Percentiles rank a stretch among this genome's conserved stretches.
phyloP scores from a whole-genome alignment of 345 rosid genomes.

The Microcos paniculata region DNA sequence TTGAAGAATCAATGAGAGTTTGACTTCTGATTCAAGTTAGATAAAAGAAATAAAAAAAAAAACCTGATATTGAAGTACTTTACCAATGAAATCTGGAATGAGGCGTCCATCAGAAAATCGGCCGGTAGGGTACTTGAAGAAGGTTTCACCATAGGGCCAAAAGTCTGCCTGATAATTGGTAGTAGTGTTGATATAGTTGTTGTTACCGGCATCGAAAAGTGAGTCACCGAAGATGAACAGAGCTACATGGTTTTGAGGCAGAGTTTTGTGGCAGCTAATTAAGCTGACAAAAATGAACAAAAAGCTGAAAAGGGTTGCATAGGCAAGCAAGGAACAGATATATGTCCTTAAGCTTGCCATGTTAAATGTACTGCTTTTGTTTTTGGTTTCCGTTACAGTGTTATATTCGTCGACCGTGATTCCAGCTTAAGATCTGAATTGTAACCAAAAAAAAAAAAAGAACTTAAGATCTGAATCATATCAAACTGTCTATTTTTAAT shows the following conservation, averaged over 20 bases:
- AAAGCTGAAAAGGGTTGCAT: too few species aligned
- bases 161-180: neutral
- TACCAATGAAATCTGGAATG: conserved; percentile 29
- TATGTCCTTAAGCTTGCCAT: neutral
- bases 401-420: too few species aligned
- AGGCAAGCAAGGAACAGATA: neutral
- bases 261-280: neutral
- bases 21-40: neutral
- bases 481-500: too few species aligned
- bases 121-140: neutral
- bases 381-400: too few species aligned
- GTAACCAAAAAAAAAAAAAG: too few species aligned
- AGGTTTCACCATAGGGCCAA: neutral
- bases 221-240: neutral
- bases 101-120: neutral
- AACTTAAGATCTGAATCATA: too few species aligned
- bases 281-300: neutral
- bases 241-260: neutral
- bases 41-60: neutral
- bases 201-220: neutral
- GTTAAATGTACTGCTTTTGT: neutral
- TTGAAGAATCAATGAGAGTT: neutral
- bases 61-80: neutral
- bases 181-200: conserved; percentile 1
- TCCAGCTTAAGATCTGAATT: too few species aligned